Percentiles rank a stretch among this genome's conserved stretches.
These are phyloP conservation scores for Paxillus rubicundulus DNA, from an alignment of 768 basidiomycete genomes.

Conservation along the genomic window DNA sequence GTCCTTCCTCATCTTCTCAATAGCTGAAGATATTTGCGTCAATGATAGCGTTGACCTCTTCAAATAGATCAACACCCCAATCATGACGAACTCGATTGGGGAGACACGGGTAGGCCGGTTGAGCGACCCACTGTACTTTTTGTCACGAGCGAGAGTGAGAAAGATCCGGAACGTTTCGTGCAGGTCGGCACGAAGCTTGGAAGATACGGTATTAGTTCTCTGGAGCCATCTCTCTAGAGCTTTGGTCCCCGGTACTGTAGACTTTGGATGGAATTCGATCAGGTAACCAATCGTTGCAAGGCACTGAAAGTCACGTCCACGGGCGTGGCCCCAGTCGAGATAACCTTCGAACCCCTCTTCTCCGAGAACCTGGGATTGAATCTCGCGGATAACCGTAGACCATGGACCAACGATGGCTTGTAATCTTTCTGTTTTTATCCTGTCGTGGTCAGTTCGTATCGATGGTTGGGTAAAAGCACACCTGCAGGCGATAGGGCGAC, in stretches of 20 bases:
- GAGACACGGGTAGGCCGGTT: slow-evolving; percentile 37
- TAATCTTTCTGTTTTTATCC: slow-evolving; percentile 40
- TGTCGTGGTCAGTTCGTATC: neutral
- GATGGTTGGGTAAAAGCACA: slow-evolving; percentile 17
- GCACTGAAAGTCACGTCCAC: slow-evolving; percentile 47
- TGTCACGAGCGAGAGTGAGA: slow-evolving; percentile 32
- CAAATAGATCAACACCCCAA: slow-evolving; percentile 39
- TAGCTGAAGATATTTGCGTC: slow-evolving; percentile 42
- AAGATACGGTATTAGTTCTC: slow-evolving; percentile 23
- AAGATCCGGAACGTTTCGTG: slow-evolving; percentile 36
- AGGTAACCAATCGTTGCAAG: slow-evolving; percentile 37
- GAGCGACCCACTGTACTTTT: slow-evolving; percentile 32
- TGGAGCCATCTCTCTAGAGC: slow-evolving; percentile 39
- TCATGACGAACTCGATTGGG: slow-evolving; percentile 46
- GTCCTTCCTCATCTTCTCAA: slow-evolving; percentile 38
- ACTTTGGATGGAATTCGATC: slow-evolving; percentile 31
- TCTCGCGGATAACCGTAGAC: slow-evolving; percentile 40
- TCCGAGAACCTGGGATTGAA: slow-evolving; percentile 36
- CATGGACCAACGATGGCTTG: slow-evolving; percentile 48
- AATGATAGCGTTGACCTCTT: slow-evolving; percentile 34
- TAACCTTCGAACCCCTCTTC: slow-evolving; percentile 37
- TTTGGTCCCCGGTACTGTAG: slow-evolving; percentile 23
- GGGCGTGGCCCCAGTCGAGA: slow-evolving; percentile 42
- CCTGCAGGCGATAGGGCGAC: slow-evolving; percentile 50
- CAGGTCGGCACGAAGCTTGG: slow-evolving; percentile 26